Conservation (phyloP, 176 grass and related monocot species). For the Triticum dicoccoides region DNA sequence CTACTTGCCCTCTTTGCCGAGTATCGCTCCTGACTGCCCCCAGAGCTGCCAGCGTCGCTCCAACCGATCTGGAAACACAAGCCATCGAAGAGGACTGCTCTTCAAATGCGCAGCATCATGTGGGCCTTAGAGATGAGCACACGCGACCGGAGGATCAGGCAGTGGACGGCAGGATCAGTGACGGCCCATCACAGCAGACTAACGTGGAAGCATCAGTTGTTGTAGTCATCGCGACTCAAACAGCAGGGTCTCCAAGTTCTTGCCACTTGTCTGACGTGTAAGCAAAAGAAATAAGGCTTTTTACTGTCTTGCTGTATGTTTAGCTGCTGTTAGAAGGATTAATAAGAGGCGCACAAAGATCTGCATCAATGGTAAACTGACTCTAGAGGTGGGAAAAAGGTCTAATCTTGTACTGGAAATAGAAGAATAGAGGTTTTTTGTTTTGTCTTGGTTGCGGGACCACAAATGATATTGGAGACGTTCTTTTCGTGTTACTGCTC, state of each 20-base stretch:
- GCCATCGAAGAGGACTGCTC: neutral
- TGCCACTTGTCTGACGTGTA: slow-evolving; percentile 2
- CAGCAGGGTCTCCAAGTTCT: slow-evolving; percentile 22
- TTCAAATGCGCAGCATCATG: slow-evolving; percentile 11
- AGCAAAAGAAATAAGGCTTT: slow-evolving; percentile 32
- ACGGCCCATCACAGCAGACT: neutral
- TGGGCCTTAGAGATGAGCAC: neutral
- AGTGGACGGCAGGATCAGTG: neutral
- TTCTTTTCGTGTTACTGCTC: too few relatives aligned
- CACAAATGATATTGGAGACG: neutral
- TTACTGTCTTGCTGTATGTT: neutral
- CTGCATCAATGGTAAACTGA: neutral
- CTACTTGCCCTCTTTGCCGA: slow-evolving; percentile 85
- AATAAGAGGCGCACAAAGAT: neutral
- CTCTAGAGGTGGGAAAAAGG: neutral
- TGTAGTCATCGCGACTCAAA: neutral
- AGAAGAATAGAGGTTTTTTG: neutral
- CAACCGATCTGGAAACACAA: slow-evolving; percentile 44
- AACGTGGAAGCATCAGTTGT: neutral
- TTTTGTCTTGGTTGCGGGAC: too few relatives aligned
- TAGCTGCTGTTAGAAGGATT: neutral
- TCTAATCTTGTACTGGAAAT: too few relatives aligned
- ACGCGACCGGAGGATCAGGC: neutral
- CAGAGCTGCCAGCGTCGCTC: slow-evolving; percentile 18
- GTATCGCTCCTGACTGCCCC: slow-evolving; percentile 69